A percentile compares a stretch with the other conserved stretches of the same genome.
These are phyloP conservation scores for Osmanthus fragrans DNA, from an alignment of 257 asterid species.

Conservation along the genomic window DNA sequence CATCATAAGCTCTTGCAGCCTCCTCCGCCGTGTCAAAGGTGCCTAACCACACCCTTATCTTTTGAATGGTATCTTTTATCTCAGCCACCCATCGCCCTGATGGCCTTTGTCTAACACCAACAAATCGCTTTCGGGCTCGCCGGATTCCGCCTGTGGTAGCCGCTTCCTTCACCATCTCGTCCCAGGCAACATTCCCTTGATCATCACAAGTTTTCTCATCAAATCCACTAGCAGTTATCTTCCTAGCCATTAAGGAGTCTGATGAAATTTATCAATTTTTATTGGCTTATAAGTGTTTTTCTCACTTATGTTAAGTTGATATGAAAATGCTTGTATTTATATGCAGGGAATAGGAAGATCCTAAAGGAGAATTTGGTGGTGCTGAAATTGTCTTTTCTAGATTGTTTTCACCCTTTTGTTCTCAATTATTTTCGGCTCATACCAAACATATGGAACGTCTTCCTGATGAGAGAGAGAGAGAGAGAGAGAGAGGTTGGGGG, in stretches of 20 bases:
- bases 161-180: constrained; percentile 60
- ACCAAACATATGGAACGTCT: constrained; percentile 22
- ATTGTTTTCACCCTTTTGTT: constrained; percentile 24
- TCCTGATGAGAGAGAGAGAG: not conserved
- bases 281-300: constrained; percentile 3
- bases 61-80: constrained; percentile 80
- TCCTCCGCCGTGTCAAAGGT: constrained; percentile 84
- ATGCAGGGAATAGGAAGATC: constrained; percentile 14
- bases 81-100: constrained; percentile 92
- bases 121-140: constrained; percentile 61
- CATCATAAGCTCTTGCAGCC: constrained; percentile 81
- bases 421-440: not conserved
- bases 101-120: constrained; percentile 77
- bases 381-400: constrained; percentile 23
- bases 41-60: constrained; percentile 83
- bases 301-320: constrained; percentile 12
- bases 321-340: constrained; percentile 29
- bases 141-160: constrained; percentile 49
- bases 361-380: not conserved
- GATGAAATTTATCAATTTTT: not conserved
- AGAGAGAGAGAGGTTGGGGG: no score
- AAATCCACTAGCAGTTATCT: constrained; percentile 43
- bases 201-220: constrained; percentile 24
- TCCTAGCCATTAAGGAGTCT: constrained; percentile 49
- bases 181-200: constrained; percentile 33